Evolutionary conservation across 768 basidiomycete genomes (phyloP), one percentile per base, ranked within the genome.

Genomic region (Boletus rubescentipes): DNA sequence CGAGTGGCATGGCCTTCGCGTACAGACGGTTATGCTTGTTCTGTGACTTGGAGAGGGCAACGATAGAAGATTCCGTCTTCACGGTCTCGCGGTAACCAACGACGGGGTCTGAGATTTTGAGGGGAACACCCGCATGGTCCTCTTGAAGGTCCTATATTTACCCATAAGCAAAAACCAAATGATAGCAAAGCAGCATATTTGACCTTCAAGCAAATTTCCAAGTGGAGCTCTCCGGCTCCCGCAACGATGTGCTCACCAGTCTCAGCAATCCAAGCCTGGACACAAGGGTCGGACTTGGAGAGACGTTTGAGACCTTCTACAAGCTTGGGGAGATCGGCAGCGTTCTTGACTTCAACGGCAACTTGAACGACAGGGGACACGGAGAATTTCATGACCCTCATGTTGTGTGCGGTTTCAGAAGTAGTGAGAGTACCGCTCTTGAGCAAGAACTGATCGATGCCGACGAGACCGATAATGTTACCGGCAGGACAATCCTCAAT

Each of bases 1-100:
- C 93, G 53, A 99, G 71, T 35, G 97, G 97, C 77, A 86, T 60
- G 35, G 97, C 97, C 81, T 94, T 94, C 62, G 87, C 83, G 74
- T 87, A 99, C 54, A 99, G 81, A 78, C 97, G 91, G 74, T 99
- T 99, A 86, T 99, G 97, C 83, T 98, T 99, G 84, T 99, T 98
- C 78, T 98, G 97, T 20, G 97, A 98, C 75, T 99, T 99, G 54
- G 97, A 98, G 36, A 99, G 81, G 29, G 97, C 97, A 62, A 92
- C 87, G 64, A 98, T 98, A 46, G 86, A 85, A 7, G 97, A 98
- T 76, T 98, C 94, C 48, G 93, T 75, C 76, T 87, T 93, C 72
- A 99, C 95, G 14, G 97, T 98, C 82, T 98, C 97, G 73, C 93
- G 83, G 79, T 98, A 98, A 46, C 89, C 90, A 63, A 99, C 96